A percentile compares a stretch with the other conserved stretches of the same genome.
Evolutionary conservation across 495 filamentous ascomycete species (phyloP).

Genomic region (Hypoxylon lienhwacheense): DNA sequence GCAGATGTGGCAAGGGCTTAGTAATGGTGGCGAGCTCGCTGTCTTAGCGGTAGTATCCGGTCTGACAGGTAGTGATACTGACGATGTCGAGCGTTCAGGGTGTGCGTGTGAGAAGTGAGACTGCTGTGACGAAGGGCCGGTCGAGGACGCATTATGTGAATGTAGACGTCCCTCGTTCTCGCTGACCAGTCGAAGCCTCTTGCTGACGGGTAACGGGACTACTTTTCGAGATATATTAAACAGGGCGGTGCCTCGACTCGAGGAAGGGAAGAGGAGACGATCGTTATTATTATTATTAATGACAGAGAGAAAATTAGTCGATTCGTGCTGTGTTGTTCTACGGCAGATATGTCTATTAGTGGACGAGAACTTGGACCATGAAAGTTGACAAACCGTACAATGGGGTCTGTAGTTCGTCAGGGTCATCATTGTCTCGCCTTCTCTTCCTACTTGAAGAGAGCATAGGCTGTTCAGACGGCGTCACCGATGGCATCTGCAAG

Average conservation of each 20-base stretch:
- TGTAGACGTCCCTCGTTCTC: conserved; percentile 19
- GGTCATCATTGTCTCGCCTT: conserved; percentile 45
- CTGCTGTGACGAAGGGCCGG: conserved; percentile 17
- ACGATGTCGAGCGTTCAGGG: conserved; percentile 24
- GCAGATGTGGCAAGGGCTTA: conserved; percentile 54
- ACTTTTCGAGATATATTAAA: conserved; percentile 35
- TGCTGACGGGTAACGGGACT: conserved; percentile 40
- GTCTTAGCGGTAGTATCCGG: conserved; percentile 3
- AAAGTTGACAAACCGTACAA: conserved; percentile 35
- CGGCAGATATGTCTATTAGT: conserved; percentile 16
- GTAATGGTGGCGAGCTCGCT: conserved; percentile 24
- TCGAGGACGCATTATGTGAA: conserved; percentile 4
- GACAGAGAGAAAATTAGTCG: conserved; percentile 27
- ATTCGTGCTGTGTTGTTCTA: conserved; percentile 26
- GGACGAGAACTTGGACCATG: conserved; percentile 8
- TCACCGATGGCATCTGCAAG: conserved; percentile 34
- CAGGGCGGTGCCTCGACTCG: conserved; percentile 16
- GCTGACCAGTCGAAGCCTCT: conserved; percentile 34
- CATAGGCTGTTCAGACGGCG: conserved; percentile 17
- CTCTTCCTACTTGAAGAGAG: conserved; percentile 44
- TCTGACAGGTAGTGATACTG: conserved; percentile 17
- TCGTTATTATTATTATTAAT: conserved; percentile 34
- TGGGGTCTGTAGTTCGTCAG: conserved; percentile 32
- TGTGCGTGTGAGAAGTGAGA: conserved; percentile 34
- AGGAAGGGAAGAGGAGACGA: conserved; percentile 12